phyloP scores from a whole-genome alignment of 1,284 basidiomycete genomes.

The Cutaneotrichosporon sp. region DNA sequence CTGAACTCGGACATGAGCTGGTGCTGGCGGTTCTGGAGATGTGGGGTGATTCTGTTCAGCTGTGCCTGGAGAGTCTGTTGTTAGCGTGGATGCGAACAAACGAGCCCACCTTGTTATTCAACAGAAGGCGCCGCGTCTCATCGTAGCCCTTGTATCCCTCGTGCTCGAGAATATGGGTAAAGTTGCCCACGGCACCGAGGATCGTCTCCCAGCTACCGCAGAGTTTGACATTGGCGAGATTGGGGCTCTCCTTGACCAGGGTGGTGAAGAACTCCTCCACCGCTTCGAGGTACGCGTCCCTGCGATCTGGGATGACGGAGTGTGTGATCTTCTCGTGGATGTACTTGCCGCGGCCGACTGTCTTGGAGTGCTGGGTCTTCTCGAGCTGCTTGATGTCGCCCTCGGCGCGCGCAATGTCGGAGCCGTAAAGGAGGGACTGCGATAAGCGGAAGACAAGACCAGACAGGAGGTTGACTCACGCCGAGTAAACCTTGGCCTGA shows the following conservation, averaged over 20 bases:
- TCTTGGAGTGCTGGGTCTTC: constrained; percentile 66
- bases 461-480: too few species aligned
- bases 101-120: constrained; percentile 35
- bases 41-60: constrained; percentile 60
- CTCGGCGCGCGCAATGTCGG: constrained; percentile 73
- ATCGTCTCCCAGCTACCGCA: constrained; percentile 84
- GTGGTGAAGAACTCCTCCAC: constrained; percentile 76
- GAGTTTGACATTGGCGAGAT: constrained; percentile 69
- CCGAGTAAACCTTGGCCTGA: not conserved
- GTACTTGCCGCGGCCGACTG: constrained; percentile 75
- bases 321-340: constrained; percentile 83
- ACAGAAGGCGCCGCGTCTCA: constrained; percentile 34
- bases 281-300: constrained; percentile 75
- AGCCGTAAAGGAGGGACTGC: constrained; percentile 64
- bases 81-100: constrained; percentile 12
- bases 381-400: constrained; percentile 60
- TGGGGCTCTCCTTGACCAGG: constrained; percentile 61
- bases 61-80: constrained; percentile 15
- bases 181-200: constrained; percentile 72
- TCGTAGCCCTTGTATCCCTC: constrained; percentile 83
- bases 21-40: constrained; percentile 62
- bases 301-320: constrained; percentile 69
- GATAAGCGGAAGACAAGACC: too few species aligned
- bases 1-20: constrained; percentile 90
- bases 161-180: constrained; percentile 77